A percentile compares a stretch with the other conserved stretches of the same genome.
These are phyloP conservation scores for Globisporangium spinosum DNA, from an alignment of 352 stramenopile species.

Conservation along the genomic window DNA sequence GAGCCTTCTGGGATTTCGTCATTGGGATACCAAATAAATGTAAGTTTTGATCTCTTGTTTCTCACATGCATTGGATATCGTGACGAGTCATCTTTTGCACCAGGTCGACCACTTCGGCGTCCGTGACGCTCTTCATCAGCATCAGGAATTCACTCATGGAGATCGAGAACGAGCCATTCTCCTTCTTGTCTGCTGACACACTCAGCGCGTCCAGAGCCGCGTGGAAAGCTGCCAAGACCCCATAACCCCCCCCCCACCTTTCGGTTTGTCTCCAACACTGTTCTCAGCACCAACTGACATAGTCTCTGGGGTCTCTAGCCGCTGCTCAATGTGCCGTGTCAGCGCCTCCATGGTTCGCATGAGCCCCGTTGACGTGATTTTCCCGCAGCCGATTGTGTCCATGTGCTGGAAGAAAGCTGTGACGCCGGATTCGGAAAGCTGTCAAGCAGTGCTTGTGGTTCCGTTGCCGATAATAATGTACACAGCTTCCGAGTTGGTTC, in stretches of 20 bases:
- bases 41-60: not conserved
- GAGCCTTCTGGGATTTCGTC: not conserved
- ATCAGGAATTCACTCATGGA: slow-evolving; percentile 29
- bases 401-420: slow-evolving; percentile 47
- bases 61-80: slow-evolving; percentile 59
- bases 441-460: not conserved
- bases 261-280: not conserved
- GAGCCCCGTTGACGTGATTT: slow-evolving; percentile 39
- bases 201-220: slow-evolving; percentile 20
- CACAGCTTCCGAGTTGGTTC: not conserved
- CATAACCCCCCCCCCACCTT: not conserved
- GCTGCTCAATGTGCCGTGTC: slow-evolving; percentile 35
- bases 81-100: slow-evolving; percentile 48
- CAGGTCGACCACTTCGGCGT: slow-evolving; percentile 36
- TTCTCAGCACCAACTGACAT: not conserved
- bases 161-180: slow-evolving; percentile 18
- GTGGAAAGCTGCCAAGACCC: slow-evolving; percentile 21
- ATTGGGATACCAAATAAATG: not conserved
- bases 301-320: slow-evolving; percentile 3
- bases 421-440: slow-evolving; percentile 15
- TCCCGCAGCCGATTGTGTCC: slow-evolving; percentile 44
- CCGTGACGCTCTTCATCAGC: slow-evolving; percentile 35
- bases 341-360: slow-evolving; percentile 34
- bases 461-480: not conserved
- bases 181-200: not conserved